phyloP scores from a whole-genome alignment of 495 filamentous ascomycete genomes.

The Penicillium turbatum region DNA sequence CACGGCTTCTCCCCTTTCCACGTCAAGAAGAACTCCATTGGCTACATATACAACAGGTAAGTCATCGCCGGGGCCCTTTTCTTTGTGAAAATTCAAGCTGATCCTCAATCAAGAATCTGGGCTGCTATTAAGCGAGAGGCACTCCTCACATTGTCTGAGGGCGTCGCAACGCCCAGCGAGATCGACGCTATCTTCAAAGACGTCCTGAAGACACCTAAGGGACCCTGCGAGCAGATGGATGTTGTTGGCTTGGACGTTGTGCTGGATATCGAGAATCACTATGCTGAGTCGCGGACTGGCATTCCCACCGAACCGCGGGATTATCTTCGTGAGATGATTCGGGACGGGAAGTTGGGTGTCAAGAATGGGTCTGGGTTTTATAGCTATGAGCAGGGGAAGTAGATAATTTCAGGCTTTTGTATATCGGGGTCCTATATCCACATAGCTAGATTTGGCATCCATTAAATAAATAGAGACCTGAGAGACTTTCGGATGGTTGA shows the following conservation, averaged over 20 bases:
- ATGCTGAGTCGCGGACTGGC: constrained; percentile 19
- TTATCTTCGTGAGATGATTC: constrained; percentile 25
- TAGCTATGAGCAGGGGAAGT: constrained; percentile 15
- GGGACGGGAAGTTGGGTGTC: constrained; percentile 21
- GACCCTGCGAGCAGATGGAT: constrained; percentile 42
- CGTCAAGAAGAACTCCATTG: constrained; percentile 30
- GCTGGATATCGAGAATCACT: constrained; percentile 39
- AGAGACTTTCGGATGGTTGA: too few relatives aligned
- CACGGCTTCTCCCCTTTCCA: constrained; percentile 40
- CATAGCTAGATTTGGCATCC: background rate
- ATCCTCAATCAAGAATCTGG: constrained; percentile 29
- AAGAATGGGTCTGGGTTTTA: constrained; percentile 33
- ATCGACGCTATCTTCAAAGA: constrained; percentile 40
- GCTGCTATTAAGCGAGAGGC: constrained; percentile 41
- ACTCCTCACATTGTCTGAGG: constrained; percentile 29
- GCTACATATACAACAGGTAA: constrained; percentile 42
- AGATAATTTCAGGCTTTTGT: background rate
- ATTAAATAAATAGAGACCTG: too few relatives aligned
- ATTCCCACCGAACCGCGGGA: constrained; percentile 23
- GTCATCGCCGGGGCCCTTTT: background rate
- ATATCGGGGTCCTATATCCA: background rate
- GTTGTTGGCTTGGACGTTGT: constrained; percentile 39
- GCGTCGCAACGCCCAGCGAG: constrained; percentile 31
- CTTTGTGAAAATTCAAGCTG: background rate
- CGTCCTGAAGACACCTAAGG: constrained; percentile 33